Percentiles rank a stretch among this genome's conserved stretches.
Conservation (phyloP, 305 asterid genomes). For the Fraxinus velutina region DNA sequence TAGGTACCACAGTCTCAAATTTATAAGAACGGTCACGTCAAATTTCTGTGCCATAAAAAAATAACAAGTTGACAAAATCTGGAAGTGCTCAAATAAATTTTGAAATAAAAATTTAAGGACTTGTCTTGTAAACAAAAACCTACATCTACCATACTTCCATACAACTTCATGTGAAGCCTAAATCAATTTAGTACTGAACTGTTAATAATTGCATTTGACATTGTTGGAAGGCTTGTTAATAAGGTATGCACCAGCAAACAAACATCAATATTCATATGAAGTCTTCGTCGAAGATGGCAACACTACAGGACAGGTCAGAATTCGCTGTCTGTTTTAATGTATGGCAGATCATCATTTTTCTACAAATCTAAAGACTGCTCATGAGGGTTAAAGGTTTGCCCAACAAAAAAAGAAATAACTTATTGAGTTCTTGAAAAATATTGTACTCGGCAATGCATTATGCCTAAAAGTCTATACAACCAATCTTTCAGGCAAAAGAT, state of each 20-base stretch:
- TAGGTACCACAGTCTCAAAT: not conserved
- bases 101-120: not conserved
- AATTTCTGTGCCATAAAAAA: not conserved
- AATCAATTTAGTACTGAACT: not conserved
- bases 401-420: not conserved
- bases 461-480: not conserved
- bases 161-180: not conserved
- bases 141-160: not conserved
- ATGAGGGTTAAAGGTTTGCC: not conserved
- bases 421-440: not conserved
- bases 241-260: not conserved
- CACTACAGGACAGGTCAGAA: not conserved
- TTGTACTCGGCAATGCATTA: not conserved
- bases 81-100: not conserved
- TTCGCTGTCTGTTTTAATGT: not conserved
- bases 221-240: not conserved
- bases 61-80: not conserved
- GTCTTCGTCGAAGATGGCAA: not conserved
- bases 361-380: not conserved
- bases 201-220: not conserved
- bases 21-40: not conserved
- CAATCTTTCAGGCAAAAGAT: not conserved
- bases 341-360: not conserved
- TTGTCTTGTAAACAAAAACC: not conserved
- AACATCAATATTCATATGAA: not conserved